A percentile compares a stretch with the other conserved stretches of the same genome.
These are phyloP conservation scores for Pezicula neosporulosa DNA, from an alignment of 2,329 filamentous ascomycete species.

Conservation along the genomic window DNA sequence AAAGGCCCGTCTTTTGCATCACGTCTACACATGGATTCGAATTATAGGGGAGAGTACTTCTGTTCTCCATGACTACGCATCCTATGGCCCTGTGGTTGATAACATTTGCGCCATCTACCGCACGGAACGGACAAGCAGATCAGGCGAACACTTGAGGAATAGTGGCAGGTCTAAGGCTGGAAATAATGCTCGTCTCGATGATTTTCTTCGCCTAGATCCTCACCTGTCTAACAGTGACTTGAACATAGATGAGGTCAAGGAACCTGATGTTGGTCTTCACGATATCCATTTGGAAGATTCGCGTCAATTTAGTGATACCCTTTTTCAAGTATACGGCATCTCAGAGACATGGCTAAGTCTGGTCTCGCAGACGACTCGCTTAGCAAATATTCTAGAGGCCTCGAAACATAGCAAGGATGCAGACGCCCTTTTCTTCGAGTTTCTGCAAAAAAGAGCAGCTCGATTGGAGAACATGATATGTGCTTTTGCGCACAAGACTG, in stretches of 20 bases:
- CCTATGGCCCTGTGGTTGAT: conserved; percentile 2
- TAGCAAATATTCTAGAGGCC: conserved; percentile 34
- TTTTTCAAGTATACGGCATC: conserved; percentile 38
- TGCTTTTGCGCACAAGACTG: conserved; percentile 17
- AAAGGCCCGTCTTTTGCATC: conserved; percentile 34
- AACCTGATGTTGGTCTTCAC: conserved; percentile 15
- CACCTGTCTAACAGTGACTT: conserved; percentile 31
- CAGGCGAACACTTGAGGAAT: conserved; percentile 5
- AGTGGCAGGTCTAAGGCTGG: conserved; percentile 19
- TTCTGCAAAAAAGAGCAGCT: conserved; percentile 3
- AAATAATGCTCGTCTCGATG: conserved; percentile 27
- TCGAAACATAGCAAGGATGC: background rate
- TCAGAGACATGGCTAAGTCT: conserved; percentile 40
- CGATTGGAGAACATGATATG: conserved; percentile 28
- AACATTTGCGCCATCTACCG: conserved; percentile 21
- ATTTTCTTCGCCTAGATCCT: conserved; percentile 34
- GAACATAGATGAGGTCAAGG: conserved; percentile 35
- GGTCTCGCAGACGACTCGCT: conserved; percentile 38
- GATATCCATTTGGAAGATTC: conserved; percentile 5
- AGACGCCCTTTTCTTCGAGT: background rate
- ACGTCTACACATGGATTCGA: conserved; percentile 35
- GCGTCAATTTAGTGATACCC: conserved; percentile 29
- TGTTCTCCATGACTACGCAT: conserved; percentile 20
- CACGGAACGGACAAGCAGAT: background rate
- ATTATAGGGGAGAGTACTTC: conserved; percentile 34